Conservation (phyloP, 495 filamentous ascomycete species). For the Podospora anserina region DNA sequence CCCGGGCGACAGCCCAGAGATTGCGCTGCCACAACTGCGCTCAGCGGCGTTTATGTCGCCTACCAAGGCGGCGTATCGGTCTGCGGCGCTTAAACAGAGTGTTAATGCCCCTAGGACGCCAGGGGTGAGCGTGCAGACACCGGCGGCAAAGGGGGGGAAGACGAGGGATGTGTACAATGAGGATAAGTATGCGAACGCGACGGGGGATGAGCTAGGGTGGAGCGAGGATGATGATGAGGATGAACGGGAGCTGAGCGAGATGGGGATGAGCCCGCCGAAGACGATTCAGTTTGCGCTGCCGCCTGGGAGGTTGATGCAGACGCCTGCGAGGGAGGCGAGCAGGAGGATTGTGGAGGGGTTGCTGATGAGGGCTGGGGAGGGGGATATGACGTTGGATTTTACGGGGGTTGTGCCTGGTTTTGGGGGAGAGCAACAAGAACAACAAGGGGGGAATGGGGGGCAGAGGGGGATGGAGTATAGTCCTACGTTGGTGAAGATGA, state of each 20-base stretch:
- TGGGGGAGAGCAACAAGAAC: background rate
- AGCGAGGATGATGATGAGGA: slow-evolving; percentile 62
- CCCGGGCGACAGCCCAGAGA: slow-evolving; percentile 72
- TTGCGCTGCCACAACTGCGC: slow-evolving; percentile 74
- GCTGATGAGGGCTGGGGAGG: slow-evolving; percentile 76
- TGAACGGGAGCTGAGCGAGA: slow-evolving; percentile 43
- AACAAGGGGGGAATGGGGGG: background rate
- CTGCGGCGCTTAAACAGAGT: slow-evolving; percentile 20
- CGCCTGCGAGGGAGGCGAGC: slow-evolving; percentile 88
- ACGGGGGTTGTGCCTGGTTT: background rate
- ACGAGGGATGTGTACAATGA: slow-evolving; percentile 41
- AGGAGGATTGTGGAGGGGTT: slow-evolving; percentile 90
- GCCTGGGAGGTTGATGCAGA: slow-evolving; percentile 81
- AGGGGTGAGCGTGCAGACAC: slow-evolving; percentile 76
- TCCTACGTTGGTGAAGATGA: slow-evolving; percentile 71
- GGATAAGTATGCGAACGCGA: slow-evolving; percentile 17
- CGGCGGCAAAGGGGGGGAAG: slow-evolving; percentile 43
- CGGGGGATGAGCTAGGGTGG: slow-evolving; percentile 56
- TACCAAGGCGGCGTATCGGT: slow-evolving; percentile 36
- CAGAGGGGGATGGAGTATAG: slow-evolving; percentile 52
- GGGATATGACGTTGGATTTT: slow-evolving; percentile 40
- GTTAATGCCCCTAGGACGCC: slow-evolving; percentile 55
- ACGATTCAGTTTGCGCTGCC: slow-evolving; percentile 96
- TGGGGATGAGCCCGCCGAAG: slow-evolving; percentile 82
- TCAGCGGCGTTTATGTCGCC: slow-evolving; percentile 78